Evolutionary conservation across 192 early-diverging fungal genomes (phyloP).

Genomic region (Entomortierella chlamydospora): DNA sequence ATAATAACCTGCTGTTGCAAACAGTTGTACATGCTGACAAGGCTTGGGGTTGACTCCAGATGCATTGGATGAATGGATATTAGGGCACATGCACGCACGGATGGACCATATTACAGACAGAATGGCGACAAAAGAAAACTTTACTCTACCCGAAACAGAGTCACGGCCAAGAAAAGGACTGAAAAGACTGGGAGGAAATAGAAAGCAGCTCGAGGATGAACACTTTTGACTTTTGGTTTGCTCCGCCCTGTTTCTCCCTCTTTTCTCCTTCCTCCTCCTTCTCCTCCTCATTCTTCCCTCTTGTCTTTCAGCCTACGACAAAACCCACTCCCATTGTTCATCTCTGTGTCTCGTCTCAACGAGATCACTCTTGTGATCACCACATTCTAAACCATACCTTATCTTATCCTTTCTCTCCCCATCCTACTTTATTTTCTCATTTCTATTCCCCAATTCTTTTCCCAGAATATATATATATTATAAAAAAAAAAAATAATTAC

Average conservation of each 20-base stretch:
- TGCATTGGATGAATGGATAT: no score
- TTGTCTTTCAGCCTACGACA: not conserved
- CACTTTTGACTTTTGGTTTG: not conserved
- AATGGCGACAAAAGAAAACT: not conserved
- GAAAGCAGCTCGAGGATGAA: not conserved
- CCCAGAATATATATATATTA: not conserved
- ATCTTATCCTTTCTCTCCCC: not conserved
- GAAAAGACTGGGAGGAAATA: not conserved
- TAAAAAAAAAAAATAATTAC: not conserved
- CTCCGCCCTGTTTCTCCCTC: not conserved
- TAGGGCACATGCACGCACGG: constrained; percentile 1
- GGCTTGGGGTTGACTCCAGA: no score
- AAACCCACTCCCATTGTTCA: no score
- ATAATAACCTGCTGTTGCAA: no score
- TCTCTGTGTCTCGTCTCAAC: no score
- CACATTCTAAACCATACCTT: not conserved
- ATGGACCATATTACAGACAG: not conserved
- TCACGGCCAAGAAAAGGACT: not conserved
- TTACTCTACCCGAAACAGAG: not conserved
- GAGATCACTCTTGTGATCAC: no score
- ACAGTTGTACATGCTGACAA: no score
- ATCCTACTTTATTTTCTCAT: not conserved
- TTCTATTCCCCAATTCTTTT: not conserved
- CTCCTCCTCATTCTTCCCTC: not conserved
- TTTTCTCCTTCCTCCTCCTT: not conserved